Evolutionary conservation across 2,329 filamentous ascomycete species (phyloP), one percentile per base, ranked within the genome.

Genomic region (Penicillium sp.): DNA sequence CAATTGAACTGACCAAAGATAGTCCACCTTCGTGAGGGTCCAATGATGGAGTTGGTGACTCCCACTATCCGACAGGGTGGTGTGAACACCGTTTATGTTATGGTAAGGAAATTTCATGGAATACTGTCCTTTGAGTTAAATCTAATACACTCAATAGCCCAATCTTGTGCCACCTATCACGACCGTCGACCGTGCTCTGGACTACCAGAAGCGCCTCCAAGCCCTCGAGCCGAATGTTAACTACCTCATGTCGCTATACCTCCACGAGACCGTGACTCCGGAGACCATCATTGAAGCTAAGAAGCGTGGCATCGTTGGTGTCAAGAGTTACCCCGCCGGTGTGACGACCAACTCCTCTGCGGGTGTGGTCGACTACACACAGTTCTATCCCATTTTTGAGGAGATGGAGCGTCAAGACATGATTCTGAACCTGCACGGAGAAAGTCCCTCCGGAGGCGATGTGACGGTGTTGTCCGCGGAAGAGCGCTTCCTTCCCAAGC

Each of bases 361-460:
- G 9, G 77, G 77, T 5, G 77, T 80, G 2, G 66, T 77, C 40
- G 75, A 77, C 61, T 77, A 77, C 55, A 69, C 72, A 9, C 62
- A 69, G 16, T 77, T 77, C 62, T 78, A 78, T 55, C 75, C 76
- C 6, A 89, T 93, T 14, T 96, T 97, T 69, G 83, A 82, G n/a
- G 89, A 90, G 61, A 97, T 97, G 92, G 88, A 96, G 70, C 78
- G 86, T 57, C 84, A 91, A 62, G 86, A 87, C 62, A 80, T 96
- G 70, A 83, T 95, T n/a, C 81, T 95, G 40, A 97, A 97, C 76
- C 79, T 97, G n/a, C 92, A 97, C 72, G 93, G 92, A 62, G 93
- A 97, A 49, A 61, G 62, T 28, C 70, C 70, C 7, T 70, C 69
- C 33, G 60, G 59, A 28, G 70, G 68, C 12, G 70, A 72, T 46